Percentiles rank a stretch among this genome's conserved stretches.
Conservation (phyloP, 2,329 filamentous ascomycete genomes). For the Botrytis elliptica region DNA sequence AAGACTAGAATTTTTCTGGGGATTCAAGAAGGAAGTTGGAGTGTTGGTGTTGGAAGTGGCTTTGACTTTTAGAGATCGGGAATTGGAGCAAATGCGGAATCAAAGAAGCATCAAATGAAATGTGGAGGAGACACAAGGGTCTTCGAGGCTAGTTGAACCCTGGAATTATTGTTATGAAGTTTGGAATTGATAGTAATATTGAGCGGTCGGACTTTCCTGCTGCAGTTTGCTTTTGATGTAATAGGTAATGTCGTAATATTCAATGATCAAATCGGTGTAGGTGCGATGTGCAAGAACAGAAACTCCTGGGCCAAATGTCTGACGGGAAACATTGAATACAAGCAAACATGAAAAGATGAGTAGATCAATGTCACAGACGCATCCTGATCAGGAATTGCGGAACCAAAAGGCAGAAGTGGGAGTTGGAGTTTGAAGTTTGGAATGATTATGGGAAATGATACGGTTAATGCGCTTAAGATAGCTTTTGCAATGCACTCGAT, state of each 20-base stretch:
- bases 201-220: slow-evolving; percentile 7
- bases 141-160: slow-evolving; percentile 1
- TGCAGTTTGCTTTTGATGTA: neutral
- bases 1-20: neutral
- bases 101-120: neutral
- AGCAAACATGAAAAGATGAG: neutral
- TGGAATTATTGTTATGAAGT: neutral
- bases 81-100: neutral
- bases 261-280: neutral
- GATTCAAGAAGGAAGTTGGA: neutral
- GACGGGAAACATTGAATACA: neutral
- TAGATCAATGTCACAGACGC: neutral
- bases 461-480: slow-evolving; percentile 9
- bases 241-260: neutral
- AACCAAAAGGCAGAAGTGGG: neutral
- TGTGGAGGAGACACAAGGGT: slow-evolving; percentile 18
- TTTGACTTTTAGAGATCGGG: neutral
- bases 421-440: neutral
- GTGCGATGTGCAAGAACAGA: neutral
- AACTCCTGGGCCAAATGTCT: neutral
- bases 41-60: slow-evolving; percentile 10
- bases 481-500: neutral
- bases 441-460: neutral
- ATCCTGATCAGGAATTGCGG: neutral
- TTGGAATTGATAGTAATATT: neutral